These are phyloP conservation scores for Pseudogymnoascus sp. DNA, from an alignment of 2,329 filamentous ascomycete species.

Conservation along the genomic window DNA sequence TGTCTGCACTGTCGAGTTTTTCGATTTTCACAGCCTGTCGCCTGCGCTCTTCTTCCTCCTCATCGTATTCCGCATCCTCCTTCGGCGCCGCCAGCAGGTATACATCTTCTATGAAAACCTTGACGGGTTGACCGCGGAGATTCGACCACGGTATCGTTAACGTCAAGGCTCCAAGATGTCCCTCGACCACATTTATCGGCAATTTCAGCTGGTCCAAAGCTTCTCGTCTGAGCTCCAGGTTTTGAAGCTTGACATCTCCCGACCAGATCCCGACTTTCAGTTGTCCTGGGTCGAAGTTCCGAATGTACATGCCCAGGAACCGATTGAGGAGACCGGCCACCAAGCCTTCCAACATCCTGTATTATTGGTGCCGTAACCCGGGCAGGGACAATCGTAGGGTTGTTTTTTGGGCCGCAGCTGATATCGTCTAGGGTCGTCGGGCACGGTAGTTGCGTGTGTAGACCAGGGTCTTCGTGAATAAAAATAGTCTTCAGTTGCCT, in stretches of 20 bases:
- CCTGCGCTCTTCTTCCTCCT: constrained; percentile 82
- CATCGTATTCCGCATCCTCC: constrained; percentile 87
- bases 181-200: constrained; percentile 92
- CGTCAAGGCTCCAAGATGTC: constrained; percentile 85
- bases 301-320: constrained; percentile 99
- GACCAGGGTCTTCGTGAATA: not conserved
- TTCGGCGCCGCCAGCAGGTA: constrained; percentile 91
- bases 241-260: constrained; percentile 88
- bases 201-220: constrained; percentile 95
- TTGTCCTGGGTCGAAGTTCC: constrained; percentile 97
- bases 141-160: constrained; percentile 97
- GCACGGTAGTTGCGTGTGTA: not conserved
- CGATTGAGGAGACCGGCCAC: constrained; percentile 96
- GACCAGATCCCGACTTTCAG: constrained; percentile 99
- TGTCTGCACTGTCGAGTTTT: constrained; percentile 90
- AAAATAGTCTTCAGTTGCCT: not conserved
- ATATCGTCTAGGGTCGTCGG: not conserved
- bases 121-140: constrained; percentile 84
- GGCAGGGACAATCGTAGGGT: constrained; percentile 43
- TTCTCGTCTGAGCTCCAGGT: constrained; percentile 88
- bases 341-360: constrained; percentile 89
- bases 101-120: constrained; percentile 93
- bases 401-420: not conserved
- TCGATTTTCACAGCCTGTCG: constrained; percentile 96
- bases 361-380: constrained; percentile 58